Evolutionary conservation across 371 early-diverging fungal genomes (phyloP).

Genomic region (Mucor plumbeus): DNA sequence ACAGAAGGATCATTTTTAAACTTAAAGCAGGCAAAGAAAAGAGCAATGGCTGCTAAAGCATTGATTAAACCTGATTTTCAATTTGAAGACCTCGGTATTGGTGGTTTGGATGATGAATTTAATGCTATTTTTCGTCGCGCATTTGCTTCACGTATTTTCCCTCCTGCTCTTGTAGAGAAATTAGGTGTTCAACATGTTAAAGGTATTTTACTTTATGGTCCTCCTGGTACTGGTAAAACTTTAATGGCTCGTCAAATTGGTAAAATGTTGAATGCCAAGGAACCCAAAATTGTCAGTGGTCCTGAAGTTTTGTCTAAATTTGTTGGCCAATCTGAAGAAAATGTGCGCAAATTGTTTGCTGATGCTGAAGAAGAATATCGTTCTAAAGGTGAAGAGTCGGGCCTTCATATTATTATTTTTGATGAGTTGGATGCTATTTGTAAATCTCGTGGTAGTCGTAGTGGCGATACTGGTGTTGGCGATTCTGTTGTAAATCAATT

Average conservation of each 20-base stretch:
- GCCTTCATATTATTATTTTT: constrained; percentile 99
- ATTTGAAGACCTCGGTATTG: constrained; percentile 99
- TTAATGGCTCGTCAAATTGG: constrained; percentile 99
- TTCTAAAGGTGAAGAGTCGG: constrained; percentile 92
- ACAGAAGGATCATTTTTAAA: constrained; percentile 75
- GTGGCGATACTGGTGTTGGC: constrained; percentile 96
- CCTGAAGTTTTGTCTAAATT: constrained; percentile 99
- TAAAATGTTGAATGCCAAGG: constrained; percentile 96
- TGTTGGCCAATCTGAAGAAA: constrained; percentile 99
- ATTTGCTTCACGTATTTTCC: constrained; percentile 99
- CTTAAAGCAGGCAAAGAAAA: constrained; percentile 68
- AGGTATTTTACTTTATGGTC: constrained; percentile 86
- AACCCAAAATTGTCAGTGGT: constrained; percentile 98
- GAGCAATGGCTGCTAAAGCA: constrained; percentile 61
- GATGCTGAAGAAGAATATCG: constrained; percentile 98
- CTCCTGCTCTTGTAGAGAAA: constrained; percentile 94
- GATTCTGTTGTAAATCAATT: constrained; percentile 99
- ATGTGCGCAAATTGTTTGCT: constrained; percentile 97
- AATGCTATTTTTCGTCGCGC: constrained; percentile 98
- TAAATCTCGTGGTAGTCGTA: constrained; percentile 96
- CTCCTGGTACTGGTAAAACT: constrained; percentile 99
- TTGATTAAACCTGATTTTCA: constrained; percentile 95
- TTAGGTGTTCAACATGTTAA: constrained; percentile 98
- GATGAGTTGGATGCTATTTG: constrained; percentile 99
- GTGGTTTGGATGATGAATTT: constrained; percentile 99